Evolutionary conservation across 2,329 filamentous ascomycete species (phyloP), one percentile per base, ranked within the genome.

Genomic region (Daldinia eschscholtzii): DNA sequence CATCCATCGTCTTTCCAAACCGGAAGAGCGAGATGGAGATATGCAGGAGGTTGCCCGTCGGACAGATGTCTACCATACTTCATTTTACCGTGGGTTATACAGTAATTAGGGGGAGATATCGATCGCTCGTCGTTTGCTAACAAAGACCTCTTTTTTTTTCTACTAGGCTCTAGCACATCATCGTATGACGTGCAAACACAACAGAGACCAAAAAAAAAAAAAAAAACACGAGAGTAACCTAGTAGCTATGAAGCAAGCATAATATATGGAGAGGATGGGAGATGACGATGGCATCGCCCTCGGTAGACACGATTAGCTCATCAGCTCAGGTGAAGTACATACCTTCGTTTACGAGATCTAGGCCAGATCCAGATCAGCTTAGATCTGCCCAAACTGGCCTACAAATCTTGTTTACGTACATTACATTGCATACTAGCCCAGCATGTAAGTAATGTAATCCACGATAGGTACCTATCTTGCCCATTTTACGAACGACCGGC

Each of bases 1-100:
- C 18, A 20, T 44, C 10, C 20, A 28, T 48, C 44, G 44, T 13
- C 44, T 48, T 48, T 48, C 13, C 26, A 48, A 48, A 48, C 44
- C 23, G 44, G 44, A 48, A 15, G 44, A 18, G 23, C 44, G 23
- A 48, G 20, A 46, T 46, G 20, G 20, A 23, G 4, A 15, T 10
- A 48, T 48, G 44, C 44, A 48, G 44, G 44, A 48, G 44, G 44
- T 28, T 10, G 10, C 20, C 20, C 20, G 20, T 23, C 20, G 20
- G 20, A 1, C 20, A 48, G 6, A 23, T 20, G 3, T 18, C 6
- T 44, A 44, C 12, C 7, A 20, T 20, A 44, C 3, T 15, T 6
- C 13, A 20, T 48, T 28, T 13, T 6, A 13, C 23, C 35, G 35
- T 15, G 12, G 35, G 23, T 28, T 23, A 44, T 23, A 44, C 20